These are phyloP conservation scores for Panicum hallii DNA, from an alignment of 202 grass and related monocot species.

Conservation along the genomic window DNA sequence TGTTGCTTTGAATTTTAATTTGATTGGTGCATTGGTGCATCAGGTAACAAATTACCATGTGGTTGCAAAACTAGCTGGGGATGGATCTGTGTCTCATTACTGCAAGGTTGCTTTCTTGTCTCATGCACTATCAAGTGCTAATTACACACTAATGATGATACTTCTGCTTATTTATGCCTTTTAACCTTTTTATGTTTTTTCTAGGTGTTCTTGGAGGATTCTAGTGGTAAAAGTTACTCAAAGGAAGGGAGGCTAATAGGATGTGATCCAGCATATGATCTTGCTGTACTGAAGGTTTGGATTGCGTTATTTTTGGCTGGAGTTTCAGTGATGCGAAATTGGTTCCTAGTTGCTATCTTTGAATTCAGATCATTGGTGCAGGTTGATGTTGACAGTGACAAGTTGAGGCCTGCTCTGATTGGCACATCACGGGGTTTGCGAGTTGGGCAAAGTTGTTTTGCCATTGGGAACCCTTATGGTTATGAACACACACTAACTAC, in stretches of 20 bases:
- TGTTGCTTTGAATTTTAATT: neutral
- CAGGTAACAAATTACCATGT: constrained; percentile 98
- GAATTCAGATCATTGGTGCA: constrained; percentile 49
- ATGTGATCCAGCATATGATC: constrained; percentile 77
- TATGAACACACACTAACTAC: constrained; percentile 88
- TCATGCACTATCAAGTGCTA: neutral
- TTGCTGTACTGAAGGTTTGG: constrained; percentile 80
- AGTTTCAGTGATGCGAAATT: constrained; percentile 34
- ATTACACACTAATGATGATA: neutral
- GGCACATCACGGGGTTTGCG: constrained; percentile 68
- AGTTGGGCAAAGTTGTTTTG: constrained; percentile 92
- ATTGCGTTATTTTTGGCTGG: constrained; percentile 42
- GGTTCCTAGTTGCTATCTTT: constrained; percentile 33
- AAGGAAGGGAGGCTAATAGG: constrained; percentile 81
- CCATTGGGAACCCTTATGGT: constrained; percentile 89
- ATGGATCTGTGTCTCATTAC: constrained; percentile 56
- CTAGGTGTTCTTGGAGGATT: constrained; percentile 75
- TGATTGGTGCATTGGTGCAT: neutral
- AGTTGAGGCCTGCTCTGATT: constrained; percentile 67
- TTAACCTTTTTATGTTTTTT: constrained; percentile 28
- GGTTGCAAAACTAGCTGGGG: constrained; percentile 74
- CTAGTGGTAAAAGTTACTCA: constrained; percentile 63
- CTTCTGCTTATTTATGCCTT: neutral
- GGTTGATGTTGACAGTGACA: constrained; percentile 71
- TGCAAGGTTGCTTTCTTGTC: constrained; percentile 62